Percentiles rank a stretch among this genome's conserved stretches.
These are phyloP conservation scores for Tothia fuscella DNA, from an alignment of 2,329 filamentous ascomycete genomes.

Conservation along the genomic window DNA sequence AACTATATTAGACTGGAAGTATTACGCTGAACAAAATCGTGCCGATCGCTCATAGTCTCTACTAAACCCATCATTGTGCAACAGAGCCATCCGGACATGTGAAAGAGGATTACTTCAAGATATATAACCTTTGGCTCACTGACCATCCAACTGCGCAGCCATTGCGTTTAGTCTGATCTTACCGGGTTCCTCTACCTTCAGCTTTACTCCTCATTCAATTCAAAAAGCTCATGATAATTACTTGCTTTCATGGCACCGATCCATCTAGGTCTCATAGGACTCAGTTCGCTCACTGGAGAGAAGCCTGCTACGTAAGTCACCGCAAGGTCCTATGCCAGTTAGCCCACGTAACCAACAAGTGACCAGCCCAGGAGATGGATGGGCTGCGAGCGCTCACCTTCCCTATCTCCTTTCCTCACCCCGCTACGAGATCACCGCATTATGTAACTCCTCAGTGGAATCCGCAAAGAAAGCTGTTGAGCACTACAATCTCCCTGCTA, in stretches of 20 bases:
- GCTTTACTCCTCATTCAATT: neutral
- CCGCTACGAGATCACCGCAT: slow-evolving; percentile 36
- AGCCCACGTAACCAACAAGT: too few relatives aligned
- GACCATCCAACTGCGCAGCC: too few relatives aligned
- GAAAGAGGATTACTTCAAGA: too few relatives aligned
- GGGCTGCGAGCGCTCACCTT: slow-evolving; percentile 23
- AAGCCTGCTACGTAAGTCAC: slow-evolving; percentile 13
- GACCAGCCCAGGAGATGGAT: slow-evolving; percentile 5
- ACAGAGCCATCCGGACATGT: too few relatives aligned
- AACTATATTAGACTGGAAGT: too few relatives aligned
- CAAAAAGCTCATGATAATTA: slow-evolving; percentile 2
- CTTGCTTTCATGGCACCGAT: slow-evolving; percentile 18
- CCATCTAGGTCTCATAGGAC: slow-evolving; percentile 22
- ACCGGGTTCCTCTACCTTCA: too few relatives aligned
- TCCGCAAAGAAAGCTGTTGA: slow-evolving; percentile 32
- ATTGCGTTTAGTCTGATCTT: too few relatives aligned
- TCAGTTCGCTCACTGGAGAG: slow-evolving; percentile 27
- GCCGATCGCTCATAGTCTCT: too few relatives aligned
- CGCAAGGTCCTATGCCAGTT: too few relatives aligned
- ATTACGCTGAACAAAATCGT: too few relatives aligned
- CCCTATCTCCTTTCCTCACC: slow-evolving; percentile 22
- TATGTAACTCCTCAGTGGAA: slow-evolving; percentile 36
- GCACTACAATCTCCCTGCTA: slow-evolving; percentile 24
- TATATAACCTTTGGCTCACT: too few relatives aligned
- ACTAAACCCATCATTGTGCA: too few relatives aligned